Base-by-base conservation (phyloP, 2,329 filamentous ascomycete genomes). In the Cladosporium cucumerinum region DNA sequence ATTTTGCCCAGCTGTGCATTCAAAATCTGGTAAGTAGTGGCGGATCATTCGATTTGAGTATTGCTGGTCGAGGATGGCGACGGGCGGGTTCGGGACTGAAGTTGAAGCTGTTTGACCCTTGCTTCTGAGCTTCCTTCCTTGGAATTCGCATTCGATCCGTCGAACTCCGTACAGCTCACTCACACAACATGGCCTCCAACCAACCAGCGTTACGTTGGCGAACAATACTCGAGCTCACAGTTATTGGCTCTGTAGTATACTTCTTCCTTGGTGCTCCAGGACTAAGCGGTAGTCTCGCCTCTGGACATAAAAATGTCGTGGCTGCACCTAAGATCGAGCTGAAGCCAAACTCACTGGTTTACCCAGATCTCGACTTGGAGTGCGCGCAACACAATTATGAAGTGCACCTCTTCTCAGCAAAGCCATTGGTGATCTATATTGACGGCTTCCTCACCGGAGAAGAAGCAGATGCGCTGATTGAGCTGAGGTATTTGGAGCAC, bases 391-490 rank as follows among this genome's bases (percentile, higher is more conserved):
- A 81, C 71, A 66, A 66, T 4, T 80, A 79, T 63, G 71, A 71
- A 39, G 71, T 82, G 1, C 82, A 85, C 69, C 75, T 88, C 5
- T 77, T 87, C 60, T 82, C 79, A 21, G 76, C 80, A 18, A 79
- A 82, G 52, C 86, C 86, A 2, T 72, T 88, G 66, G 78, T 88
- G 7, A 78, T 87, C 18, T 87, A 87, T 72, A 81, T 88, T 55
- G 83, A 86, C 70, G 77, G 79, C 39, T 87, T 87, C 71, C 66
- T 87, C 39, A 81, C 77, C 18, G 70, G 70, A 1, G 69, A 73
- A 1, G 85, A 87, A 72, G 78, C 79, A 14, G 73, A 78, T n/a
- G 79, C 85, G 69, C 73, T 87, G 32, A 75, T 87, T 8, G 71
- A 77, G 5, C 76, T 84, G 57, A 87, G 85, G 85, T 86, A 77